phyloP scores from a whole-genome alignment of 257 asterid genomes.

The Penstemon davidsonii region DNA sequence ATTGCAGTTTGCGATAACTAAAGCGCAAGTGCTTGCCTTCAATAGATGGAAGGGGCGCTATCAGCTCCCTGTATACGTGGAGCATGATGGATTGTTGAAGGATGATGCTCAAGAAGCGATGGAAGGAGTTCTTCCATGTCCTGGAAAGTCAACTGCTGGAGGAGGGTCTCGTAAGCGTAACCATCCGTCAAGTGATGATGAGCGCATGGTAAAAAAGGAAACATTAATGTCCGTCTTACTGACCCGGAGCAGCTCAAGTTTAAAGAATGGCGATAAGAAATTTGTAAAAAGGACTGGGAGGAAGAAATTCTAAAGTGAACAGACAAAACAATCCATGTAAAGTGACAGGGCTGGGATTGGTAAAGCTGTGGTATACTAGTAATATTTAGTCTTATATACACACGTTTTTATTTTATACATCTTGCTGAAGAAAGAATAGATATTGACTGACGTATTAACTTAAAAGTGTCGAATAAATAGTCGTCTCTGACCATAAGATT shows the following conservation, averaged over 20 bases:
- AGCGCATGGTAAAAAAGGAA: conserved; percentile 32
- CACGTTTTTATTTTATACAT: too few species aligned
- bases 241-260: conserved; percentile 36
- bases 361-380: too few species aligned
- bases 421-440: too few species aligned
- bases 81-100: conserved; percentile 33
- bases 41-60: conserved; percentile 59
- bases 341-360: too few species aligned
- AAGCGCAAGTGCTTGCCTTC: conserved; percentile 62
- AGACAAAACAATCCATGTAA: conserved; percentile 7
- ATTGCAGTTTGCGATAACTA: conserved; percentile 39
- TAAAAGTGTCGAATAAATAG: too few species aligned
- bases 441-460: too few species aligned
- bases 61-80: conserved; percentile 45
- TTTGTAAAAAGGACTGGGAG: conserved; percentile 24
- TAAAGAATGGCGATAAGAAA: conserved; percentile 28
- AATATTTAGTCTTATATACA: too few species aligned
- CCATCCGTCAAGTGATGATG: conserved; percentile 28
- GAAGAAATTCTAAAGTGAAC: conserved; percentile 26
- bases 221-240: conserved; percentile 36
- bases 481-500: too few species aligned
- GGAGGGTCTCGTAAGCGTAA: conserved; percentile 36
- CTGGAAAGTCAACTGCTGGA: conserved; percentile 30
- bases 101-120: conserved; percentile 31
- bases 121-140: conserved; percentile 26